Evolutionary conservation across 306 rosid genomes (phyloP).

Genomic region (Crataegus laevigata): DNA sequence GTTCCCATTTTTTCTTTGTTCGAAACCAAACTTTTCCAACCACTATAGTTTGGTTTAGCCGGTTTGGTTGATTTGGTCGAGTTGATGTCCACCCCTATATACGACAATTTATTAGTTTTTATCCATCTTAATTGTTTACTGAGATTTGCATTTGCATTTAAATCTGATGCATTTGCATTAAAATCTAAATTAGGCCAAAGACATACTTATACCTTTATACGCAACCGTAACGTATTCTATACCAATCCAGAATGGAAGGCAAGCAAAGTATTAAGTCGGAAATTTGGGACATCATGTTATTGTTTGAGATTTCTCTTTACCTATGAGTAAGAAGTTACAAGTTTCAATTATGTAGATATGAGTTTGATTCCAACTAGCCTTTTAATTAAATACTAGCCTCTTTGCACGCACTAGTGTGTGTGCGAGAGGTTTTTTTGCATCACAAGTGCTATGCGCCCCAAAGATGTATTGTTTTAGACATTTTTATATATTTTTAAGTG

Average conservation of each 20-base stretch:
- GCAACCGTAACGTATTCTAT: background rate
- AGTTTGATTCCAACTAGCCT: no score
- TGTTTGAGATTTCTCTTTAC: no score
- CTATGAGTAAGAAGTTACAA: background rate
- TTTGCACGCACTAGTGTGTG: no score
- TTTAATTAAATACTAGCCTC: no score
- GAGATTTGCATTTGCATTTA: background rate
- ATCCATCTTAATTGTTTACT: background rate
- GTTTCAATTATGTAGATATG: no score
- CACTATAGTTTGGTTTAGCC: background rate
- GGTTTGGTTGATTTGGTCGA: background rate
- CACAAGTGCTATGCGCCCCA: no score
- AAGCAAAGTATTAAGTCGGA: background rate
- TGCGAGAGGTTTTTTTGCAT: no score
- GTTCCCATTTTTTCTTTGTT: background rate
- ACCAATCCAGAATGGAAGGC: background rate
- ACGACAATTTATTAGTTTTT: no score
- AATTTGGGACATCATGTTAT: background rate
- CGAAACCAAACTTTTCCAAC: background rate
- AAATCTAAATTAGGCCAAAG: background rate
- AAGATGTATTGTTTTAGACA: no score
- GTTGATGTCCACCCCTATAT: background rate
- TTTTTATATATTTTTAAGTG: no score
- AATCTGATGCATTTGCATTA: no score
- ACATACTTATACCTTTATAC: background rate